These are phyloP conservation scores for Juncus effusus DNA, from an alignment of 176 grass and related monocot genomes.

Conservation along the genomic window DNA sequence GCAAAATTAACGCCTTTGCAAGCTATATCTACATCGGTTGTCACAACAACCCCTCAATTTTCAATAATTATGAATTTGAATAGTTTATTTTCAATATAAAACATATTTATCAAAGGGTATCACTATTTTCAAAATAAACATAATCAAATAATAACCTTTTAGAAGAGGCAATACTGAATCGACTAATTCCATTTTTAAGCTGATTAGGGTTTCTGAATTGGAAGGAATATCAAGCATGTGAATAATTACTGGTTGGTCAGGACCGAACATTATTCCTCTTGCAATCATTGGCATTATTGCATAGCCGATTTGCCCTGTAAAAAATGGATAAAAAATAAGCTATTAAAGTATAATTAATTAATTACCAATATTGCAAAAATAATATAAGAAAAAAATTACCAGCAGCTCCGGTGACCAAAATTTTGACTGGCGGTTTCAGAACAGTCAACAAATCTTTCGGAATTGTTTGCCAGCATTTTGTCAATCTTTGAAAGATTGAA, in stretches of 20 bases:
- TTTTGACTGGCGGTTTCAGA: constrained; percentile 45
- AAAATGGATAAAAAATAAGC: not conserved
- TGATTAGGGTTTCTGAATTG: constrained; percentile 31
- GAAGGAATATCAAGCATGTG: constrained; percentile 58
- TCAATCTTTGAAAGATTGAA: constrained; percentile 35
- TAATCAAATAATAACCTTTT: constrained; percentile 38
- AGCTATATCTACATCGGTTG: constrained; percentile 48
- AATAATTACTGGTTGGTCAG: constrained; percentile 61
- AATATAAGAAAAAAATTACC: constrained; percentile 28
- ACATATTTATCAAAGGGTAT: constrained; percentile 5
- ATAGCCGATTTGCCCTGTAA: constrained; percentile 75
- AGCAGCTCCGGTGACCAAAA: constrained; percentile 70
- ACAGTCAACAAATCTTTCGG: constrained; percentile 12
- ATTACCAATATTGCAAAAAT: not conserved
- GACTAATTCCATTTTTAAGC: constrained; percentile 68
- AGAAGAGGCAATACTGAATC: constrained; percentile 68
- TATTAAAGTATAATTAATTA: too few species aligned
- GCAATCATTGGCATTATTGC: constrained; percentile 68
- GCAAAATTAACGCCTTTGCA: constrained; percentile 60
- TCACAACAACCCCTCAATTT: constrained; percentile 52
- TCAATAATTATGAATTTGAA: not conserved
- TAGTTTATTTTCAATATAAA: not conserved
- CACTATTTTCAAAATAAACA: constrained; percentile 3
- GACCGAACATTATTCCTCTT: constrained; percentile 63
- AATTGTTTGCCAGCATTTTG: constrained; percentile 32